These are phyloP conservation scores for Apophysomyces trapeziformis DNA, from an alignment of 371 early-diverging fungal genomes.

Conservation along the genomic window DNA sequence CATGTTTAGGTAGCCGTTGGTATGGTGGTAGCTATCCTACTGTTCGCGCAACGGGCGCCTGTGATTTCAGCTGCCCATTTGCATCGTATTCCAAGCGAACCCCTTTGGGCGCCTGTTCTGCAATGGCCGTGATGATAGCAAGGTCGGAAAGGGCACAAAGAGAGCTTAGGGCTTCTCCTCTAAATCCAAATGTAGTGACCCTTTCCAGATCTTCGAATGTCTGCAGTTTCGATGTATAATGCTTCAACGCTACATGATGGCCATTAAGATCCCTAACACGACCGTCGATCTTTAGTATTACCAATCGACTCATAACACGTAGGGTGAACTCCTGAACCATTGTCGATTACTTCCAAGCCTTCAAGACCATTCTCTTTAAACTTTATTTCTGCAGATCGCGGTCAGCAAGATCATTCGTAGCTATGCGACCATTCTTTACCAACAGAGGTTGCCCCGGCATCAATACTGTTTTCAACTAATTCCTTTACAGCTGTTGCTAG, in stretches of 20 bases:
- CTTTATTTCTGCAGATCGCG: constrained; percentile 64
- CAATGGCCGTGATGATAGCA: constrained; percentile 70
- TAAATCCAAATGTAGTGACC: constrained; percentile 80
- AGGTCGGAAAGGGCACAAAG: constrained; percentile 70
- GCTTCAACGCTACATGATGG: constrained; percentile 58
- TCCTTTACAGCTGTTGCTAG: constrained; percentile 92
- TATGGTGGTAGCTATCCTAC: constrained; percentile 20
- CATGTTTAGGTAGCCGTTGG: not conserved
- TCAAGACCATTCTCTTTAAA: constrained; percentile 82
- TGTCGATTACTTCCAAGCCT: constrained; percentile 81
- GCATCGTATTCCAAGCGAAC: constrained; percentile 70
- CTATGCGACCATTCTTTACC: constrained; percentile 45
- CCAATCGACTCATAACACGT: constrained; percentile 71
- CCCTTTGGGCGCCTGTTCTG: constrained; percentile 68
- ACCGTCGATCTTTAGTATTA: constrained; percentile 16
- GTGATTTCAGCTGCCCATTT: constrained; percentile 53
- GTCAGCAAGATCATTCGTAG: not conserved
- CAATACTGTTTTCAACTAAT: constrained; percentile 96
- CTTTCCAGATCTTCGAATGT: constrained; percentile 70
- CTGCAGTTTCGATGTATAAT: constrained; percentile 82
- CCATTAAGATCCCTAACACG: not conserved
- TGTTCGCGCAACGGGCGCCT: constrained; percentile 56
- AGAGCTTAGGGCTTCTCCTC: constrained; percentile 87
- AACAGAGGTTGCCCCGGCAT: constrained; percentile 87
- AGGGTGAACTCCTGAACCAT: constrained; percentile 81